Evolutionary conservation across 1,284 basidiomycete genomes (phyloP).

Genomic region (Polyporus tsugae): DNA sequence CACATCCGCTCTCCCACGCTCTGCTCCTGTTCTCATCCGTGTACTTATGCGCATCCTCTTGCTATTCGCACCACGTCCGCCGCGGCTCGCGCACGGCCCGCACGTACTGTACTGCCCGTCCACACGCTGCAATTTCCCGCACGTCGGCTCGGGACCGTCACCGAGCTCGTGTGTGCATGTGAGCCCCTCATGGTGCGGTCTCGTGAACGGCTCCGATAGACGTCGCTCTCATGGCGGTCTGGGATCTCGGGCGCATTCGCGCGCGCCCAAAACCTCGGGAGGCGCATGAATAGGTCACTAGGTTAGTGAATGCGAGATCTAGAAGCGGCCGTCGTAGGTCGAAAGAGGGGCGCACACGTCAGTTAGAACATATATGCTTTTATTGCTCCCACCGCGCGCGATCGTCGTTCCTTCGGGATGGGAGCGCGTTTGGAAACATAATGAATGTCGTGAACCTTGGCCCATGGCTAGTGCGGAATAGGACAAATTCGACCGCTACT

Average conservation of each 20-base stretch:
- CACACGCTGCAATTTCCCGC: not conserved
- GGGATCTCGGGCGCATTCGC: conserved; percentile 5
- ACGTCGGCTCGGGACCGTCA: conserved; percentile 4
- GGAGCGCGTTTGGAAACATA: not conserved
- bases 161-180: not conserved
- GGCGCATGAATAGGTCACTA: not conserved
- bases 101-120: not conserved
- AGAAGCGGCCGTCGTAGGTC: not conserved
- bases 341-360: not conserved
- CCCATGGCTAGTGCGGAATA: not conserved
- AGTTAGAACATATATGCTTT: conserved; percentile 4
- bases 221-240: conserved; percentile 4
- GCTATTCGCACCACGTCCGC: not conserved
- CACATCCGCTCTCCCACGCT: conserved; percentile 6
- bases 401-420: not conserved
- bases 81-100: not conserved
- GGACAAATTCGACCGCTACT: not conserved
- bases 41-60: not conserved
- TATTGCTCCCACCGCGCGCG: conserved; percentile 4
- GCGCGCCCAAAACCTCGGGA: not conserved
- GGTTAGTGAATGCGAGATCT: not conserved
- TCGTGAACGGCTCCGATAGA: conserved; percentile 2
- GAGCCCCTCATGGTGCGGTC: not conserved
- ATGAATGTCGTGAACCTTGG: not conserved
- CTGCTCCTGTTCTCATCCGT: not conserved